phyloP scores from a whole-genome alignment of 164 flowering plant species.

The Kalanchoe fedtschenkoi region DNA sequence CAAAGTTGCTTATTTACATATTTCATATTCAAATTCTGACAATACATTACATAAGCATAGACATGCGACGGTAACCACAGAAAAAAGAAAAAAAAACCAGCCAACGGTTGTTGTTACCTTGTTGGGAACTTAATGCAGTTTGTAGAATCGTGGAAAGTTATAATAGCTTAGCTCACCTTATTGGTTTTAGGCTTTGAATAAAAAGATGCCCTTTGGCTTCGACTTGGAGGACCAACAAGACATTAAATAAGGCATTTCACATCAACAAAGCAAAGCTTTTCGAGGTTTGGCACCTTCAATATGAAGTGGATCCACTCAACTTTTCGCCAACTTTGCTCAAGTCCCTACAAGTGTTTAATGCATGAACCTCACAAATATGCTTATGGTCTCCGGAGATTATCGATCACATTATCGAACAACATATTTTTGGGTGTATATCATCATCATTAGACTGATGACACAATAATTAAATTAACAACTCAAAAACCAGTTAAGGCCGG shows the following conservation, averaged over 20 bases:
- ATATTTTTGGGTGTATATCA: no score
- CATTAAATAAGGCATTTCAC: background rate
- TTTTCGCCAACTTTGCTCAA: background rate
- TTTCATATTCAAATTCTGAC: no score
- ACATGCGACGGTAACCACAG: no score
- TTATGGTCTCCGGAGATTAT: no score
- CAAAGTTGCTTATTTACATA: no score
- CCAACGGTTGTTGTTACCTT: constrained; percentile 1
- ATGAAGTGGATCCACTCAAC: background rate
- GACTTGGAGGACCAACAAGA: constrained; percentile 5
- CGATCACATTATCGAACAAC: no score
- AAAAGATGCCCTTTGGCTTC: background rate
- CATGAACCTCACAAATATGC: background rate
- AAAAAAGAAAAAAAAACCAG: background rate
- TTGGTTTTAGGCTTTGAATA: background rate
- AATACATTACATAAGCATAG: no score
- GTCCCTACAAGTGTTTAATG: background rate
- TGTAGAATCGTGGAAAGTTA: background rate
- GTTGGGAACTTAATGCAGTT: background rate
- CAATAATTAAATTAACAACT: background rate
- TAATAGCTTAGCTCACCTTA: background rate
- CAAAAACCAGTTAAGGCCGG: background rate
- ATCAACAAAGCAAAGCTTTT: background rate
- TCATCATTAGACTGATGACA: no score
- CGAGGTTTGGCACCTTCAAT: background rate